Conservation (phyloP, 2,329 filamentous ascomycete species). For the Aspergillus oerlinghausenensis region DNA sequence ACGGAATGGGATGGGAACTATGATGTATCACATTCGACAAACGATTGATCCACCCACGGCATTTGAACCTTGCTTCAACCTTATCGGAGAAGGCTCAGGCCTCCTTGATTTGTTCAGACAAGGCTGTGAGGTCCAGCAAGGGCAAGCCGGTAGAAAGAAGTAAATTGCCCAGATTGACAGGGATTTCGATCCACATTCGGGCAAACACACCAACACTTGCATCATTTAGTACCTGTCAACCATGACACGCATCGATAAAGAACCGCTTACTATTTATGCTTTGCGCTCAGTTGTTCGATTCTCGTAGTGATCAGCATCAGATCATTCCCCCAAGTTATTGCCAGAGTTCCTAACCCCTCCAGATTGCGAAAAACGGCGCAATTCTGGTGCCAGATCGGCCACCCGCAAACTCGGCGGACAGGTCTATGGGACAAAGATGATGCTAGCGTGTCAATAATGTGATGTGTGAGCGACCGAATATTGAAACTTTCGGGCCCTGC, state of each 20-base stretch:
- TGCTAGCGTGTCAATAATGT: not conserved
- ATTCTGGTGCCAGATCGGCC: not conserved
- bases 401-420: not conserved
- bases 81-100: not conserved
- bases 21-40: not conserved
- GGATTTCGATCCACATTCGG: not conserved
- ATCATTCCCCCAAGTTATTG: not conserved
- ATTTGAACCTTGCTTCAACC: not conserved
- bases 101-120: not conserved
- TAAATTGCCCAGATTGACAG: not conserved
- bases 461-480: not conserved
- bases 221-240: not conserved
- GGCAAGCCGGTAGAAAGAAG: not conserved
- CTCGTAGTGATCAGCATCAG: not conserved
- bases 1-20: not conserved
- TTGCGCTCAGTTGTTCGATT: not conserved
- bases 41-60: not conserved
- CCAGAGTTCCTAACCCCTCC: not conserved
- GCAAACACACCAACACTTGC: not conserved
- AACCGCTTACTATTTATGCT: not conserved
- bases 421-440: not conserved
- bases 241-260: not conserved
- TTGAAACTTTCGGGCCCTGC: not conserved
- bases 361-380: not conserved
- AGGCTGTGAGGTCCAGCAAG: not conserved